phyloP scores from a whole-genome alignment of 202 grass and related monocot species.

The Alloteropsis angusta region DNA sequence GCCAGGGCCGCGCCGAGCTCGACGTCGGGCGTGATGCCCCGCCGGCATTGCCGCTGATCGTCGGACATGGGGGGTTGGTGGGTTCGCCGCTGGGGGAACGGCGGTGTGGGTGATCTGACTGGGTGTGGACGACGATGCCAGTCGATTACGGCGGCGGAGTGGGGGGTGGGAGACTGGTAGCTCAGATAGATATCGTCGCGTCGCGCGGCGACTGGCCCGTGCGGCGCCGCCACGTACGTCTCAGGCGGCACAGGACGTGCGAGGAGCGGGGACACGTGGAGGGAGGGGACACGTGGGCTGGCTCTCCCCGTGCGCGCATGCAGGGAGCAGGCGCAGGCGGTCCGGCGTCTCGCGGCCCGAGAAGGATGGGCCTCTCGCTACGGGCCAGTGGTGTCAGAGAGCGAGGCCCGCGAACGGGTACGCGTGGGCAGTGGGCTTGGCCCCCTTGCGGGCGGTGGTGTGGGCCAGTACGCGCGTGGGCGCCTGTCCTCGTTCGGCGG shows the following conservation, averaged over 20 bases:
- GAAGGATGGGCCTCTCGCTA: neutral
- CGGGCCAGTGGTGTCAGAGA: neutral
- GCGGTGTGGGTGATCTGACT: neutral
- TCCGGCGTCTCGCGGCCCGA: neutral
- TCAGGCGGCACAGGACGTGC: neutral
- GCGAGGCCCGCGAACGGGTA: neutral
- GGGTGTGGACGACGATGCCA: neutral
- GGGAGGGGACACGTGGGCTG: conserved; percentile 26
- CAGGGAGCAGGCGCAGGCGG: neutral
- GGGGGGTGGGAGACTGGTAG: too few relatives aligned
- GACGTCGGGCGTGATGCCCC: conserved; percentile 26
- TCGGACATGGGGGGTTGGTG: conserved; percentile 7
- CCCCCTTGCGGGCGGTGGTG: neutral
- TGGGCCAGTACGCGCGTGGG: neutral
- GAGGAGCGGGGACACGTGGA: conserved; percentile 4
- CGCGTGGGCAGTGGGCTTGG: neutral
- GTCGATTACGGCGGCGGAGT: neutral
- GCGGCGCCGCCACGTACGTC: conserved; percentile 47
- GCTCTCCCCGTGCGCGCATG: neutral
- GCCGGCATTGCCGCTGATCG: conserved; percentile 14
- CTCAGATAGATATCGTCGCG: neutral
- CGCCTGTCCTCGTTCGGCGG: too few relatives aligned
- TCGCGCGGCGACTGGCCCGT: conserved; percentile 12
- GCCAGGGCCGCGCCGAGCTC: conserved; percentile 53
- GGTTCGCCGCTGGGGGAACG: neutral